Evolutionary conservation across 192 early-diverging fungal genomes (phyloP), one percentile per base, ranked within the genome.

Genomic region (Linnemannia hyalina): DNA sequence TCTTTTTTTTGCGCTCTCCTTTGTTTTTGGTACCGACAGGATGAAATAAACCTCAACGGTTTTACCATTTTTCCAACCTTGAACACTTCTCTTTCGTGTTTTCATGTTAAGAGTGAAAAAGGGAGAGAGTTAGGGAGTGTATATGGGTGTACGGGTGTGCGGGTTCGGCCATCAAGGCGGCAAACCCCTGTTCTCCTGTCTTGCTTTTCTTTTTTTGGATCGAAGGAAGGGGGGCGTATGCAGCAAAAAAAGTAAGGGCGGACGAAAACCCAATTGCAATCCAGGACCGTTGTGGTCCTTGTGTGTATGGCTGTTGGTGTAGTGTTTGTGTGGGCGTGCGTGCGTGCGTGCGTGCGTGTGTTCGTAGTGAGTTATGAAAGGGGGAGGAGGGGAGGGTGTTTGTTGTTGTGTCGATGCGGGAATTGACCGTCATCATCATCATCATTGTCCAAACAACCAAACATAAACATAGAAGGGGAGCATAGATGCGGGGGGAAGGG

Each of bases 31-130:
- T 32, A 15, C 29, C 29, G 60, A 65, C 60, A 13, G 60, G 29
- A 65, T 65, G 60, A 65, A 60, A 65, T 65, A 65, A 65, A 65
- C 60, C 60, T 65, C 60, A 65, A 32, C 60, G 60, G 60, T 32
- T 65, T 35, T 65, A 65, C 29, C 11, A 32, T 65, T 65, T 35
- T 65, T 26, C 29, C 60, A 65, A 26, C 29, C 6, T 26, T 29
- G n/a, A n/a, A 55, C 18, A 55, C 6, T n/a, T 1, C n/a, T 23
- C 10, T 26, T 55, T 23, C 52, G 15, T 55, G 52, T 23, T 8
- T 57, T 16, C n/a, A 57, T 2, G 26, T 57, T 3, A 6, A 9
- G 23, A 26, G 55, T 23, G n/a, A 6, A 26, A 6, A 60, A n/a
- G 10, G 55, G n/a, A 26, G 4, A 18, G 5, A 52, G 5, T 0